Percentiles rank a stretch among this genome's conserved stretches.
phyloP scores from a whole-genome alignment of 257 asterid species.

The Solanum pinnatisectum region DNA sequence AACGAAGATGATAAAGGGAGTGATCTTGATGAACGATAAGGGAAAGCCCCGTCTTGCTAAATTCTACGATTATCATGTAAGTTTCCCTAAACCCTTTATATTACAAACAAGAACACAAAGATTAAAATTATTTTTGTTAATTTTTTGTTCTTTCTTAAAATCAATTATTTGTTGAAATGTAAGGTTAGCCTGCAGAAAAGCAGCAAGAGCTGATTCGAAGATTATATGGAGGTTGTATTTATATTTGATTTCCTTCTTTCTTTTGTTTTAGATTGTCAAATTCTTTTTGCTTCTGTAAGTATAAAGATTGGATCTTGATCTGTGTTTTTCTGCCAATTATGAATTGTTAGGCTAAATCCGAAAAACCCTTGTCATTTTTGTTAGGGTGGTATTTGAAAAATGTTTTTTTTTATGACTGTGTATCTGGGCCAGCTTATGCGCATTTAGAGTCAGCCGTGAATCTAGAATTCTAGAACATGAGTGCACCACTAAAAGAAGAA shows the following conservation, averaged over 20 bases:
- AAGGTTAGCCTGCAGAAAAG: slow-evolving; percentile 75
- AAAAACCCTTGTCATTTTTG: background rate
- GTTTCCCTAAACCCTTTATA: background rate
- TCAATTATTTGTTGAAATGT: background rate
- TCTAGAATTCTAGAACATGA: background rate
- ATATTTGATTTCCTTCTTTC: background rate
- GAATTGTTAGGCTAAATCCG: background rate
- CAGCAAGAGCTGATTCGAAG: slow-evolving; percentile 82
- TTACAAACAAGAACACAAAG: background rate
- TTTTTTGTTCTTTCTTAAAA: background rate
- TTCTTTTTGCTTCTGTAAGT: background rate
- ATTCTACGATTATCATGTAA: slow-evolving; percentile 73
- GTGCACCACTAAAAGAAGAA: background rate
- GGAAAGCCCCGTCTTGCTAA: slow-evolving; percentile 95
- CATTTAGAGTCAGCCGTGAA: background rate
- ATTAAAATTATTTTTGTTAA: background rate
- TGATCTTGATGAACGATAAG: slow-evolving; percentile 79
- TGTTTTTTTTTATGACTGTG: background rate
- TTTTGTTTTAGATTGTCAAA: background rate
- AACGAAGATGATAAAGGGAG: slow-evolving; percentile 69
- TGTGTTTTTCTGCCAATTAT: background rate
- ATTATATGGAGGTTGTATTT: slow-evolving; percentile 52
- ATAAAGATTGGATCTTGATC: background rate
- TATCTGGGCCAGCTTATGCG: background rate
- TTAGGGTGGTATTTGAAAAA: no score